Base-by-base conservation (phyloP, 2,329 filamentous ascomycete genomes). In the Fusarium secorum region DNA sequence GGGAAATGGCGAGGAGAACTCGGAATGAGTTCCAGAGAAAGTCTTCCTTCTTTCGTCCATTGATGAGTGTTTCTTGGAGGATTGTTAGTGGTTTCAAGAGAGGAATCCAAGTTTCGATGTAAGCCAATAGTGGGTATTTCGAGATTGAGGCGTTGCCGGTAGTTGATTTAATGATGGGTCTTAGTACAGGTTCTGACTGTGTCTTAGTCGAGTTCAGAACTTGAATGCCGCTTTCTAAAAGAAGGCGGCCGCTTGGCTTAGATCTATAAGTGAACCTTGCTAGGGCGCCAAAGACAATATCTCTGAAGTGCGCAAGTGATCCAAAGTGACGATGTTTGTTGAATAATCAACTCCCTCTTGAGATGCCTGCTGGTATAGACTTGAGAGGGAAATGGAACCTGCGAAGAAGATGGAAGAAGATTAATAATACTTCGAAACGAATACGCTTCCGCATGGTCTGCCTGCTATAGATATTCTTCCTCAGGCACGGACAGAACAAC, bases 171-270 rank as follows among this genome's bases (percentile, higher is more conserved):
- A 44, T n/a, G n/a, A 53, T 53, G 24, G 51, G 39, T 52, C 52
- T 52, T 60, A 36, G 65, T 53, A 33, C 15, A 66, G 35, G 33
- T 46, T 45, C 62, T 66, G 63, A 66, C 48, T 70, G 66, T 70
- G 44, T 65, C 54, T 45, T 28, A 64, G 59, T 33, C 32, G 45
- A 41, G n/a, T 64, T 11, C 36, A 64, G 61, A 42, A 28, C 52
- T 28, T 36, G 46, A 58, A 39, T 58, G n/a, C 52, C 45, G 33
- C 52, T 53, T 30, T 46, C 42, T 54, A 18, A 22, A 24, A 49
- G 28, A 45, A 33, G 53, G 41, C 53, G 53, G 53, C 39, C 53
- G 53, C 53, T 35, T 56, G 17, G 36, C 42, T 56, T 18, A 35
- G 53, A 26, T 35, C 28, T 48, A n/a, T 33, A 48, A 48, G 24